phyloP scores from a whole-genome alignment of 495 filamentous ascomycete species.

The Rusavskia elegans region DNA sequence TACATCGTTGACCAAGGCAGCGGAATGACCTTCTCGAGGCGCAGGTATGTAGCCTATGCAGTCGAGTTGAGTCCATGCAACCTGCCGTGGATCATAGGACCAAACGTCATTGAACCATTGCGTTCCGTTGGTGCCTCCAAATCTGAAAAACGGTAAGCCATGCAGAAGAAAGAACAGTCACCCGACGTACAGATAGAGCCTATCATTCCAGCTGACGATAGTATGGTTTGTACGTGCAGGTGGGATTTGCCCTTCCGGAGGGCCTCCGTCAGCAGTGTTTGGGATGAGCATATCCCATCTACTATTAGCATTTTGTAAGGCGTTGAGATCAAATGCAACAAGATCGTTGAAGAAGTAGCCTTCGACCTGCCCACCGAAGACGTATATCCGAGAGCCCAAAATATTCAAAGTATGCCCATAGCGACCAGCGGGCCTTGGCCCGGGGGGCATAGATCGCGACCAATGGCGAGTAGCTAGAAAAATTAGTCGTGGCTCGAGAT shows the following conservation, averaged over 20 bases:
- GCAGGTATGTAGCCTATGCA: conserved; percentile 96
- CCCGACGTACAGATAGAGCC: conserved; percentile 67
- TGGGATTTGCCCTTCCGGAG: conserved; percentile 53
- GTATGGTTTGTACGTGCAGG: conserved; percentile 91
- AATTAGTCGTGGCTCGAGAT: conserved; percentile 3
- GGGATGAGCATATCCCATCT: conserved; percentile 83
- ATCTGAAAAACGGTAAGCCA: conserved; percentile 35
- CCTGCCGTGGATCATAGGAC: conserved; percentile 73
- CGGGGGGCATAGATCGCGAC: conserved; percentile 79
- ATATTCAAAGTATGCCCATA: conserved; percentile 97
- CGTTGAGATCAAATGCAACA: conserved; percentile 92
- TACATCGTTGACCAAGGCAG: conserved; percentile 82
- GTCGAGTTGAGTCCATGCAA: conserved; percentile 73
- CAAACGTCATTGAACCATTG: conserved; percentile 99
- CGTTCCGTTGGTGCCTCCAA: conserved; percentile 88
- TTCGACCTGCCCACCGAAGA: conserved; percentile 96
- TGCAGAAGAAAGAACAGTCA: neutral
- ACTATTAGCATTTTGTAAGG: conserved; percentile 72
- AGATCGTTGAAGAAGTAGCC: conserved; percentile 96
- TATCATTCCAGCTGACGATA: conserved; percentile 81
- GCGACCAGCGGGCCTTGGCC: conserved; percentile 68
- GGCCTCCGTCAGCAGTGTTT: conserved; percentile 53
- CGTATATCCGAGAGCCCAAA: conserved; percentile 85
- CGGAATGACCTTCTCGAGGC: conserved; percentile 85
- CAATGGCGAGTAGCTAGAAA: conserved; percentile 82